Conservation (phyloP, 1,284 basidiomycete genomes). For the Microbotryomycetes sp. region DNA sequence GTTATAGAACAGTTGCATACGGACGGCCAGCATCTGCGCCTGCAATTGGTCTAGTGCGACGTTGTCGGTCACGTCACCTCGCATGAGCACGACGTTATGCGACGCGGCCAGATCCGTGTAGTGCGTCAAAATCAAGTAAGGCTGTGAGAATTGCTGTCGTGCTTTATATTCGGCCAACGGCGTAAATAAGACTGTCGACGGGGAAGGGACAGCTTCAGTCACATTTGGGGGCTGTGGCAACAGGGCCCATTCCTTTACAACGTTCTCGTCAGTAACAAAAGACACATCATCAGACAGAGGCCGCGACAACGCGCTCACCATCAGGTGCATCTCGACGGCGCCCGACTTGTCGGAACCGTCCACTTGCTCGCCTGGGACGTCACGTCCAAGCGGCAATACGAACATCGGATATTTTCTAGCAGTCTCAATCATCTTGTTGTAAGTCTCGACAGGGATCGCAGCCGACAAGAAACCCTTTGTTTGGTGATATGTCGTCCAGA, state of each 20-base stretch:
- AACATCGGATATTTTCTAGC: conserved; percentile 64
- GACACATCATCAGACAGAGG: neutral
- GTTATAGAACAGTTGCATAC: conserved; percentile 70
- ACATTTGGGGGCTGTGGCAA: conserved; percentile 47
- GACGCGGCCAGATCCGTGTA: conserved; percentile 80
- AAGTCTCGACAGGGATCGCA: conserved; percentile 62
- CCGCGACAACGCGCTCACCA: conserved; percentile 62
- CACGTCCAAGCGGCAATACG: conserved; percentile 65
- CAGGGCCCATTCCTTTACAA: conserved; percentile 33
- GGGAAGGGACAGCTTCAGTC: conserved; percentile 33
- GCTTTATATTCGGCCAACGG: conserved; percentile 91
- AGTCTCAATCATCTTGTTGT: conserved; percentile 58
- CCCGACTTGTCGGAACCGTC: conserved; percentile 41
- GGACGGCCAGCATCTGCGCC: conserved; percentile 68
- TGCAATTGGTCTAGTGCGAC: conserved; percentile 59
- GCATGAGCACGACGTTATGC: conserved; percentile 76
- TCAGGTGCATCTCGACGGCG: conserved; percentile 75
- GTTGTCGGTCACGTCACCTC: conserved; percentile 79
- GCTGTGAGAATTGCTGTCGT: conserved; percentile 78
- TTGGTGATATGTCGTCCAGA: conserved; percentile 86
- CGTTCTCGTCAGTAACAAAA: neutral
- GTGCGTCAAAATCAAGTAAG: conserved; percentile 80
- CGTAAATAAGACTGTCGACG: conserved; percentile 71
- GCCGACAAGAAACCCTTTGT: conserved; percentile 77
- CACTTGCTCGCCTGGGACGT: conserved; percentile 36